Percentiles rank a stretch among this genome's conserved stretches.
phyloP scores from a whole-genome alignment of 441 rosid species.

The Jatropha podagrica region DNA sequence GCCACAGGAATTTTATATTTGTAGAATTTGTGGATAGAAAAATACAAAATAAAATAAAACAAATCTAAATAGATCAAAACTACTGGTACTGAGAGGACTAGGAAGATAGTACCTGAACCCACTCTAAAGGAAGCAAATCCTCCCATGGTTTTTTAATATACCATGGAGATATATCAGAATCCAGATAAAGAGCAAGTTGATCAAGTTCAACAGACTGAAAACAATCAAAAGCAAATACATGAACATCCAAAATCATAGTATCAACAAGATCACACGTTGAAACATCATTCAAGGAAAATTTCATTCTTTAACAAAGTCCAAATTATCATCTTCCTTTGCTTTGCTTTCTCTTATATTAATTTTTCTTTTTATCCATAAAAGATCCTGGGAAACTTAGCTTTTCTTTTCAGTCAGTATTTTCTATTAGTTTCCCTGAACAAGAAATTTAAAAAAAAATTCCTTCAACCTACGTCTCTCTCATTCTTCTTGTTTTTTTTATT shows the following conservation, averaged over 20 bases:
- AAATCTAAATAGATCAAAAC: not conserved
- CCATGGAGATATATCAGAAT: constrained; percentile 95
- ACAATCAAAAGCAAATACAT: constrained; percentile 1
- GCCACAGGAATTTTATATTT: constrained; percentile 20
- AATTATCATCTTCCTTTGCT: too few species aligned
- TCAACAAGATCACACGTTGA: not conserved
- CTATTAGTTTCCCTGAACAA: too few species aligned
- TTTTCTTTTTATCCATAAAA: too few species aligned
- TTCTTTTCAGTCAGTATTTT: too few species aligned
- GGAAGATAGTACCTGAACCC: constrained; percentile 77
- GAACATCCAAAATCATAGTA: constrained; percentile 18
- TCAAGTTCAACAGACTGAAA: constrained; percentile 92
- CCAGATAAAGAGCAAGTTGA: constrained; percentile 92
- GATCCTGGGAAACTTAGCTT: too few species aligned
- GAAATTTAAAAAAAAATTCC: too few species aligned
- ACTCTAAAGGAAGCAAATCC: constrained; percentile 84
- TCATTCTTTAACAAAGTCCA: too few species aligned
- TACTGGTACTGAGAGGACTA: not conserved
- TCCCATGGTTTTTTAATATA: constrained; percentile 82
- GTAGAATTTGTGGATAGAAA: constrained; percentile 6
- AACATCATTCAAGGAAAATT: not conserved
- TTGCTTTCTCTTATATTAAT: too few species aligned
- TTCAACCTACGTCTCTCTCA: too few species aligned
- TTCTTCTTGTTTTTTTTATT: too few species aligned
- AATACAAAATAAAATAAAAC: constrained; percentile 10